Conservation (phyloP, 805 yeast genomes). For the Clavispora asparagi region DNA sequence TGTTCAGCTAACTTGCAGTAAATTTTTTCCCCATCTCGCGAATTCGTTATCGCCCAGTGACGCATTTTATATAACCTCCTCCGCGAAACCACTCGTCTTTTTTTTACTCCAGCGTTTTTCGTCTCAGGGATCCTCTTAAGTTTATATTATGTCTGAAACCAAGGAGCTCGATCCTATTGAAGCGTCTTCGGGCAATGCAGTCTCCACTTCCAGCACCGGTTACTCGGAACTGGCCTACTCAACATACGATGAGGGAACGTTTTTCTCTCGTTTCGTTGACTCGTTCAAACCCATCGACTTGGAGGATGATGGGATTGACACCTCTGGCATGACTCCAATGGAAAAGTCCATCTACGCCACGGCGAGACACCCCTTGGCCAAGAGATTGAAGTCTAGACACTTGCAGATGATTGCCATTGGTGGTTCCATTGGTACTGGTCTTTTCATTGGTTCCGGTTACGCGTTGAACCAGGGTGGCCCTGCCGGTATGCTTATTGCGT, state of each 20-base stretch:
- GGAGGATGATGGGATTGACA: constrained; percentile 37
- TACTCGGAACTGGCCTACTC: not conserved
- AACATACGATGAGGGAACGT: constrained; percentile 6
- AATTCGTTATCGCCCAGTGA: not conserved
- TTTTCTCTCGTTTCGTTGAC: constrained; percentile 22
- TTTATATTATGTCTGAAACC: not conserved
- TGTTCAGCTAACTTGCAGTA: not conserved
- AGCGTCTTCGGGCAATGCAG: not conserved
- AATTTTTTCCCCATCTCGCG: not conserved
- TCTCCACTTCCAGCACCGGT: not conserved
- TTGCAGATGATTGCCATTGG: constrained; percentile 78
- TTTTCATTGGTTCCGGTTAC: constrained; percentile 22
- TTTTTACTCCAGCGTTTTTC: not conserved
- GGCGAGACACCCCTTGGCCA: constrained; percentile 39
- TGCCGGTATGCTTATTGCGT: constrained; percentile 16
- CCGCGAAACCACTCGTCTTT: not conserved
- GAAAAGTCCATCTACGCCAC: constrained; percentile 37
- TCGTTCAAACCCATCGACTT: constrained; percentile 35
- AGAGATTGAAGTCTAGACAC: constrained; percentile 48
- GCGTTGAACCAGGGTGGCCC: constrained; percentile 18
- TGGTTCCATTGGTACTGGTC: constrained; percentile 80
- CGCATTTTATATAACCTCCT: not conserved
- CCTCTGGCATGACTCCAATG: constrained; percentile 30
- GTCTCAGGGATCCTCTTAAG: not conserved
- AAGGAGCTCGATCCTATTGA: not conserved